Evolutionary conservation across 805 yeast genomes (phyloP), one percentile per base, ranked within the genome.

Genomic region (Blastobotrys parvus): DNA sequence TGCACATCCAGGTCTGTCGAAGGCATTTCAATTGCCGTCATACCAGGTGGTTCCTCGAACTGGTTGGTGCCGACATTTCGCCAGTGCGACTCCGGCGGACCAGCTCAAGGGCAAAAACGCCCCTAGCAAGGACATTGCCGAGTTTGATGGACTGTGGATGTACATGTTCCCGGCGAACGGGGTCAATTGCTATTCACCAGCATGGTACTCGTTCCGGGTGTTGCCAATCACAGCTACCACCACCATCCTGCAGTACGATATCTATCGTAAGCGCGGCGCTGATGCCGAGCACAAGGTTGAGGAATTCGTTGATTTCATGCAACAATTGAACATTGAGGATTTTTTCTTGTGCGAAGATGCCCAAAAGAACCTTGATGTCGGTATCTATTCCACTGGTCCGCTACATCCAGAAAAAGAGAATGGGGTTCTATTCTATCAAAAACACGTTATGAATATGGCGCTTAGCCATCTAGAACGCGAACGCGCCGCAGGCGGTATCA

Each of bases 181-280:
- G 22, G 36, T 34, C 36, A 34, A 34, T 18, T 34, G 36, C 36
- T 34, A 34, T 17, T 34, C 36, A n/a, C 36, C 36, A 34, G 36
- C 36, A 5, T 34, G 36, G 36, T 34, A 34, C 36, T 34, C 36
- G 19, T 18, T 34, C 13, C 16, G 36, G 17, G 19, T 34, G 36
- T 13, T 34, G 22, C 36, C 36, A 16, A 13, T 34, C 13, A 13
- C 36, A 6, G 22, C 19, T 7, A 19, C 16, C 19, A 16, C n/a
- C 8, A 34, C 36, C 5, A 15, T 34, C 13, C 36, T 34, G 11
- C 36, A 17, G 20, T 34, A 34, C 17, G 36, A 34, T 16, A 19
- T 34, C 20, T 34, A 34, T 20, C n/a, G 19, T 13, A 16, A 19
- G 21, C n/a, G 17, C n/a, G 29, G 29, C 10, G 21, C n/a, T 10